These are phyloP conservation scores for Pythium vanterpoolii DNA, from an alignment of 352 stramenopile genomes.

Conservation along the genomic window DNA sequence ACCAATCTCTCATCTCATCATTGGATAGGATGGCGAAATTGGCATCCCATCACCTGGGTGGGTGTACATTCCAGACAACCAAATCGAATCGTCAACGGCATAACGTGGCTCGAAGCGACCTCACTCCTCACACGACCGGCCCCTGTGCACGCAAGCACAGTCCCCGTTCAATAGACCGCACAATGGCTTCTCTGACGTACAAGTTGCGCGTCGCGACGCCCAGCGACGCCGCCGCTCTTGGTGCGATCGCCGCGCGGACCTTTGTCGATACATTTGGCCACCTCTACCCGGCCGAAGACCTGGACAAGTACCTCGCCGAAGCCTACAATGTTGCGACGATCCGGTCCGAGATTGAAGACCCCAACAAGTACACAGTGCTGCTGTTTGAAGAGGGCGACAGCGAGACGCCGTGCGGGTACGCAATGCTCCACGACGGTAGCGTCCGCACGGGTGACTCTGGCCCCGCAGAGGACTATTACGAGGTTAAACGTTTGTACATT, in stretches of 20 bases:
- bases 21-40: constrained; percentile 4
- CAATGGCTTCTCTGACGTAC: neutral
- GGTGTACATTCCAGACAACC: neutral
- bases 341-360: constrained; percentile 21
- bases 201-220: constrained; percentile 20
- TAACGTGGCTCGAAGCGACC: too few relatives aligned
- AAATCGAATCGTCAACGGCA: neutral
- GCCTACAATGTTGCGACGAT: constrained; percentile 23
- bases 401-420: constrained; percentile 21
- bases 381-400: constrained; percentile 14
- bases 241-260: constrained; percentile 26
- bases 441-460: constrained; percentile 25
- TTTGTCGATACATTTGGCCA: constrained; percentile 32
- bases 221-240: constrained; percentile 18
- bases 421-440: constrained; percentile 24
- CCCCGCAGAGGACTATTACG: constrained; percentile 22
- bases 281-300: constrained; percentile 23
- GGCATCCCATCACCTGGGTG: neutral
- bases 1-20: neutral
- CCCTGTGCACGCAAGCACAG: neutral
- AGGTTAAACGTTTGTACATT: constrained; percentile 34
- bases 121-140: neutral
- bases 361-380: constrained; percentile 28
- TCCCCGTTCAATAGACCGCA: neutral
- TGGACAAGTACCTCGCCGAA: constrained; percentile 15